Conservation (phyloP, 495 filamentous ascomycete species). For the Aspergillus bertholletiae region DNA sequence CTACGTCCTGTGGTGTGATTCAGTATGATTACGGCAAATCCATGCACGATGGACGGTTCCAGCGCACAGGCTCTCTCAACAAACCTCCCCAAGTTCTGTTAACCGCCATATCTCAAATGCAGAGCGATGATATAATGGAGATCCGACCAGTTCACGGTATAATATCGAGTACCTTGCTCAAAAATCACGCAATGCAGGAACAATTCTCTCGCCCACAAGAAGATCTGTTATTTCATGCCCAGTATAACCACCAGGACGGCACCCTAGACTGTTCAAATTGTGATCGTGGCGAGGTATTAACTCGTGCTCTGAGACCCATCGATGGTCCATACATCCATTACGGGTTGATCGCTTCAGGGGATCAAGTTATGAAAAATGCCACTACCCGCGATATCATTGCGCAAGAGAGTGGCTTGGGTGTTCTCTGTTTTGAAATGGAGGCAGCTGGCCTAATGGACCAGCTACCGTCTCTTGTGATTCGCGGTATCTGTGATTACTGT, state of each 20-base stretch:
- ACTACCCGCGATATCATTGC: background rate
- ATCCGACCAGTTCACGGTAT: background rate
- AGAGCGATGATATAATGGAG: background rate
- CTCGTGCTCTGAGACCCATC: background rate
- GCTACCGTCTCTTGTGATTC: too few species aligned
- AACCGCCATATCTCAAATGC: background rate
- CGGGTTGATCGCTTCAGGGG: too few species aligned
- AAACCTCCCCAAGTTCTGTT: background rate
- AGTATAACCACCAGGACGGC: background rate
- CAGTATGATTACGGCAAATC: background rate
- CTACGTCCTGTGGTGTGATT: too few species aligned
- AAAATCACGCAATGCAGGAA: background rate
- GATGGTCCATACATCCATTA: background rate
- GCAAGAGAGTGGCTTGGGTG: background rate
- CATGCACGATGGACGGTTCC: background rate
- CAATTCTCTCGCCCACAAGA: background rate
- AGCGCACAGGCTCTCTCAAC: background rate
- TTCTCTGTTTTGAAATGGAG: conserved; percentile 5
- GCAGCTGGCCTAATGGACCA: too few species aligned
- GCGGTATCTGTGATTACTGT: too few species aligned
- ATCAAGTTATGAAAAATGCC: background rate
- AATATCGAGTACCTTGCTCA: background rate
- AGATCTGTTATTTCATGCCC: background rate
- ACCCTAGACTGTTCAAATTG: background rate
- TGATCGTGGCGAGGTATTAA: background rate